Conservation (phyloP, 495 filamentous ascomycete species). For the Margaritispora aquatica region DNA sequence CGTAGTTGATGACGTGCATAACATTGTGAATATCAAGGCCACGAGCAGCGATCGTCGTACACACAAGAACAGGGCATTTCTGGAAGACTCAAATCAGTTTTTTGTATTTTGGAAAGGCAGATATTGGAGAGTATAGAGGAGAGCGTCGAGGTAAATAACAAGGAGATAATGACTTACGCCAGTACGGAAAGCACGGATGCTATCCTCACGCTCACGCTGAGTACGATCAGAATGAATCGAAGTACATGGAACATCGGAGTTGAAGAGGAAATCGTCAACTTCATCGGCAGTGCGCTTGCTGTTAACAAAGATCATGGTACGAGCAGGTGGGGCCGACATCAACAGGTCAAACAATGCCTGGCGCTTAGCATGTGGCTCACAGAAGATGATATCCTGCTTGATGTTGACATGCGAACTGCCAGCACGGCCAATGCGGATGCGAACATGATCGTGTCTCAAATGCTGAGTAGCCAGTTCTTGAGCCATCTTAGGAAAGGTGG, state of each 20-base stretch:
- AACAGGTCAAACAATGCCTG: slow-evolving; percentile 68
- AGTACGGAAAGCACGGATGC: slow-evolving; percentile 76
- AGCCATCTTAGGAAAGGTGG: slow-evolving; percentile 76
- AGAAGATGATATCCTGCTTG: slow-evolving; percentile 64
- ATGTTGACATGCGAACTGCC: slow-evolving; percentile 77
- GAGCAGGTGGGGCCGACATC: slow-evolving; percentile 54
- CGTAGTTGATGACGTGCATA: slow-evolving; percentile 89
- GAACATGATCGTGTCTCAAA: slow-evolving; percentile 64
- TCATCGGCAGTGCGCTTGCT: slow-evolving; percentile 66
- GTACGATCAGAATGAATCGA: slow-evolving; percentile 85
- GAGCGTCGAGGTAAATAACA: no score
- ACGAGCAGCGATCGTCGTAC: no score
- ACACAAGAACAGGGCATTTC: no score
- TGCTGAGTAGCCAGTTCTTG: slow-evolving; percentile 71
- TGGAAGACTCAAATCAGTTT: neutral
- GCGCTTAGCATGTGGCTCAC: slow-evolving; percentile 57
- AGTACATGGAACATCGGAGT: slow-evolving; percentile 68
- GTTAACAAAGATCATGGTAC: slow-evolving; percentile 94
- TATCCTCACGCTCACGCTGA: slow-evolving; percentile 89
- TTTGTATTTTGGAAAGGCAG: no score
- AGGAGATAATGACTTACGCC: no score
- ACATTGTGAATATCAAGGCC: slow-evolving; percentile 83
- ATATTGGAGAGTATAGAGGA: no score
- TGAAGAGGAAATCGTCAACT: slow-evolving; percentile 82
- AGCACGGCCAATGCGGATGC: slow-evolving; percentile 76